phyloP scores from a whole-genome alignment of 306 rosid species.

The Gleditsia sinensis region DNA sequence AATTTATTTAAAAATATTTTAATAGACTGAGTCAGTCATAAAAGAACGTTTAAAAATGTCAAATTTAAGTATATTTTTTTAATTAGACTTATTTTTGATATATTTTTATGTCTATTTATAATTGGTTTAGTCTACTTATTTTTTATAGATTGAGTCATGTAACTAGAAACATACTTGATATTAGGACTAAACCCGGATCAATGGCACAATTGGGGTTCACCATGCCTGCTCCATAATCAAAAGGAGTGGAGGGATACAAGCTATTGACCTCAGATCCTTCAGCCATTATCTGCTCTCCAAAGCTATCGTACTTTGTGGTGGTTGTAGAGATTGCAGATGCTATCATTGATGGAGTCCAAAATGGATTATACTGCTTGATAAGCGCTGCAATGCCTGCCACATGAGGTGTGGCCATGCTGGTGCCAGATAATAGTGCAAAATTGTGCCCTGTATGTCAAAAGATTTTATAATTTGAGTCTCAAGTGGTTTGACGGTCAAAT shows the following conservation, averaged over 20 bases:
- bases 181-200: slow-evolving; percentile 77
- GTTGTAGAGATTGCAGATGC: slow-evolving; percentile 89
- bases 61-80: too few relatives aligned
- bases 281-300: slow-evolving; percentile 67
- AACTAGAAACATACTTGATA: slow-evolving; percentile 51
- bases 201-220: slow-evolving; percentile 58
- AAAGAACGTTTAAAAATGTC: too few relatives aligned
- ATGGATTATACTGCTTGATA: slow-evolving; percentile 76
- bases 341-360: slow-evolving; percentile 89
- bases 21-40: too few relatives aligned
- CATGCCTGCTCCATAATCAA: slow-evolving; percentile 80
- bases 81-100: too few relatives aligned
- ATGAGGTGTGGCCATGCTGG: slow-evolving; percentile 95
- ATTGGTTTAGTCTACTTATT: too few relatives aligned
- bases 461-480: slow-evolving; percentile 3
- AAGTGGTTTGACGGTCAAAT: not conserved
- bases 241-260: slow-evolving; percentile 67
- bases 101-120: too few relatives aligned
- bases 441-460: slow-evolving; percentile 46
- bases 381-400: slow-evolving; percentile 92
- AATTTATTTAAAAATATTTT: too few relatives aligned
- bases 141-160: too few relatives aligned
- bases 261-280: slow-evolving; percentile 51
- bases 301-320: slow-evolving; percentile 58
- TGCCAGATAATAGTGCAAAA: slow-evolving; percentile 81